Conservation (phyloP, 139 green algal genomes). For the Haematococcus lacustris region DNA sequence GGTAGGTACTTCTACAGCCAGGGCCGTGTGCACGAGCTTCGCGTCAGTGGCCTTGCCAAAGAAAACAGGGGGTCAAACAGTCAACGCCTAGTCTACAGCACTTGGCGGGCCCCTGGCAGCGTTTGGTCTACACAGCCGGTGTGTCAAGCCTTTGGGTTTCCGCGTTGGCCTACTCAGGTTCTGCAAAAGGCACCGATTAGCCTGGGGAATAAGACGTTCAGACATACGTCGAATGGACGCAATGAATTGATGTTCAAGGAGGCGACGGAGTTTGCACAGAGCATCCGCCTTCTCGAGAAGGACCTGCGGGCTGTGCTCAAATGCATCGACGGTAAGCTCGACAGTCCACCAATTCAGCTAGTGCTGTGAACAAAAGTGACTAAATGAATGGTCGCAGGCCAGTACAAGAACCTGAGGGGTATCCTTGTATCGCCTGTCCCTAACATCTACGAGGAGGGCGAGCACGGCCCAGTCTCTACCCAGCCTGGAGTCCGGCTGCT, state of each 20-base stretch:
- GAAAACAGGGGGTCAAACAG: no score
- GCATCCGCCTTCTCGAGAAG: conserved; percentile 68
- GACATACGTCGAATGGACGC: conserved; percentile 63
- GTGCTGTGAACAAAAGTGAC: no score
- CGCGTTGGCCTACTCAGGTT: no score
- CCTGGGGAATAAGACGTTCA: conserved; percentile 44
- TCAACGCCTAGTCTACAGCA: no score
- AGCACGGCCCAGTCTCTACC: conserved; percentile 61
- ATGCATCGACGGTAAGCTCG: conserved; percentile 58
- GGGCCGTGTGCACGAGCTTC: no score
- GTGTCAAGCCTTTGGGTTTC: no score
- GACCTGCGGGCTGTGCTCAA: conserved; percentile 69
- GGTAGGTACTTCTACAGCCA: no score
- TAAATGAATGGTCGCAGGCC: no score
- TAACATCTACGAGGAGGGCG: conserved; percentile 68
- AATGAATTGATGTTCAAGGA: conserved; percentile 83
- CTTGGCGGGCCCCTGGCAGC: no score
- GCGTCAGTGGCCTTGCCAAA: no score
- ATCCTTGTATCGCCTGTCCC: conserved; percentile 69
- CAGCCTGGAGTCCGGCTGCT: conserved; percentile 54
- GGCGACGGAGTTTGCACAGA: conserved; percentile 64
- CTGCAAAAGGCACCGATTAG: neutral
- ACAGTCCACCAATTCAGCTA: no score
- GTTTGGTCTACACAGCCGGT: no score
- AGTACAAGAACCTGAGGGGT: conserved; percentile 37